phyloP scores from a whole-genome alignment of 495 filamentous ascomycete genomes.

The Chaetomidium leptoderma region DNA sequence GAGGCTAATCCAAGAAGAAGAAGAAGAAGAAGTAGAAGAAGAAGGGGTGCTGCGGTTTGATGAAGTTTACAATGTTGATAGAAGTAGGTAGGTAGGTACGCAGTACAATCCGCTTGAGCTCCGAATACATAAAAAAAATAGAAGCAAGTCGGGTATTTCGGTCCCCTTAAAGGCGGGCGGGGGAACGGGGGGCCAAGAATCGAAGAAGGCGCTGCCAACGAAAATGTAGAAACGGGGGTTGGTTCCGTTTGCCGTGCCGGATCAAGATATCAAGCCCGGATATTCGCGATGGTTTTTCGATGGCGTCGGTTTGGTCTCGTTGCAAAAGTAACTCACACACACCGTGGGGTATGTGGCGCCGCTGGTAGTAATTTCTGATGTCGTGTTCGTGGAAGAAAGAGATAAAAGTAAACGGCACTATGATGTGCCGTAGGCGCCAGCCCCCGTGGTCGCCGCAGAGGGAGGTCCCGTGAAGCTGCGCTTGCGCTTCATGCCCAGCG shows the following conservation, averaged over 20 bases:
- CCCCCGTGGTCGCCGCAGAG: slow-evolving; percentile 20
- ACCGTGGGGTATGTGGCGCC: not conserved
- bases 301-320: no score
- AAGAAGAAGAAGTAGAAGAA: not conserved
- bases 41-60: no score
- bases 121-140: no score
- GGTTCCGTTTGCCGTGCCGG: no score
- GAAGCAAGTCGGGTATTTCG: not conserved
- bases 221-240: not conserved
- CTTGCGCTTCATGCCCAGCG: slow-evolving; percentile 48
- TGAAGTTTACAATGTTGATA: no score
- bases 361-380: not conserved
- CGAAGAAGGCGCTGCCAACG: not conserved
- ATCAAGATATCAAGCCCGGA: no score
- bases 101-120: not conserved
- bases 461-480: slow-evolving; percentile 40
- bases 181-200: not conserved
- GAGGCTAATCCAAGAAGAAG: not conserved
- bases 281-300: not conserved
- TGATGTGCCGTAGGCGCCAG: slow-evolving; percentile 29
- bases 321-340: no score
- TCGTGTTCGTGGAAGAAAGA: not conserved
- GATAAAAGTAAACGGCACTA: no score
- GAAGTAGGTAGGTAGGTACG: no score
- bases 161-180: not conserved